A percentile compares a stretch with the other conserved stretches of the same genome.
Evolutionary conservation across 306 rosid species (phyloP).

Genomic region (Vigna unguiculata): DNA sequence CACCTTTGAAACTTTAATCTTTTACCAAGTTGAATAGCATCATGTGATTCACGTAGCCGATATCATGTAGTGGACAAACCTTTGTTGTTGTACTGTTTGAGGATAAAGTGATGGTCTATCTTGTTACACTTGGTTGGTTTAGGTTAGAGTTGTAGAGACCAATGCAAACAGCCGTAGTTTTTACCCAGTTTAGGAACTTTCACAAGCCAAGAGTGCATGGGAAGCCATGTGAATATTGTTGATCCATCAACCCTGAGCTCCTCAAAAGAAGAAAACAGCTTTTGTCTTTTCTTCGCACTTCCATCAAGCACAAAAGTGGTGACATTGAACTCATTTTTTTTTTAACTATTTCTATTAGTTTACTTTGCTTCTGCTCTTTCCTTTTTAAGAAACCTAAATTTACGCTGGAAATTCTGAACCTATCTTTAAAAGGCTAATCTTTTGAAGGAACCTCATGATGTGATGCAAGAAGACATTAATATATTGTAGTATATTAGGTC

Average conservation of each 20-base stretch:
- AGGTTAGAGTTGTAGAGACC: constrained; percentile 10
- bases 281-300: constrained; percentile 3
- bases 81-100: constrained; percentile 9
- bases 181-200: constrained; percentile 13
- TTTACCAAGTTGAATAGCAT: neutral
- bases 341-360: constrained; percentile 30
- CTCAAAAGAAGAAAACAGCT: constrained; percentile 6
- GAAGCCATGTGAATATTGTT: constrained; percentile 5
- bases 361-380: constrained; percentile 8
- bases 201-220: constrained; percentile 23
- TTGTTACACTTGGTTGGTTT: constrained; percentile 27
- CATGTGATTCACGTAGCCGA: neutral
- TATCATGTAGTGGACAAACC: neutral
- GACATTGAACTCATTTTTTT: constrained; percentile 11
- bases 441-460: constrained; percentile 28
- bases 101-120: neutral
- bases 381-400: constrained; percentile 18
- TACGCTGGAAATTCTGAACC: constrained; percentile 18
- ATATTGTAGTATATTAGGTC: constrained; percentile 18
- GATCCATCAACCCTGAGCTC: neutral
- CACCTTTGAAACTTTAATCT: neutral
- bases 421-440: constrained; percentile 18
- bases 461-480: constrained; percentile 31
- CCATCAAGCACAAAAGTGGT: constrained; percentile 11
- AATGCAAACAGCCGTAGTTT: constrained; percentile 8